Evolutionary conservation across 495 filamentous ascomycete species (phyloP).

Genomic region (Penicillium manginii): DNA sequence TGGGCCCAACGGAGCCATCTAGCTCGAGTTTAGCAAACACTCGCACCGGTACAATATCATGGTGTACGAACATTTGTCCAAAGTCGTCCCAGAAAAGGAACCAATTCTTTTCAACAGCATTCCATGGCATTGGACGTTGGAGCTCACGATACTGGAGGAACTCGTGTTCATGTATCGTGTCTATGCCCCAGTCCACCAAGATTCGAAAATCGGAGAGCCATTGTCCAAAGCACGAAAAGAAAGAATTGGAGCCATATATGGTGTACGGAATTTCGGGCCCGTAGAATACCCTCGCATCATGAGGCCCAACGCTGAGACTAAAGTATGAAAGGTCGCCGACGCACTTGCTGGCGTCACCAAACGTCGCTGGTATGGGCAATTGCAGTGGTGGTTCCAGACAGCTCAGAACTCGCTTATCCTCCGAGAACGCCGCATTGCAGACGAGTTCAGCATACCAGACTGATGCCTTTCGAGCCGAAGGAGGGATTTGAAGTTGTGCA

Average conservation of each 20-base stretch:
- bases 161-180: conserved; percentile 15
- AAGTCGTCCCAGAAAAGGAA: conserved; percentile 57
- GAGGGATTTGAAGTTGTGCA: conserved; percentile 39
- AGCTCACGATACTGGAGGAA: conserved; percentile 50
- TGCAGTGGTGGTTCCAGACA: conserved; percentile 40
- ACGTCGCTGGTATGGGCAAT: conserved; percentile 48
- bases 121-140: conserved; percentile 43
- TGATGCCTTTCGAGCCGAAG: not conserved
- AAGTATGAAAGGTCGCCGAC: conserved; percentile 37
- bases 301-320: conserved; percentile 46
- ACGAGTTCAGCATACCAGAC: conserved; percentile 44
- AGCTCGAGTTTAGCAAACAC: conserved; percentile 38
- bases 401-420: conserved; percentile 32
- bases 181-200: conserved; percentile 46
- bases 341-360: conserved; percentile 38
- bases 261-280: conserved; percentile 41
- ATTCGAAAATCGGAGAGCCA: conserved; percentile 54
- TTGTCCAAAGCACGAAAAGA: conserved; percentile 53
- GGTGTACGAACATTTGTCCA: conserved; percentile 50
- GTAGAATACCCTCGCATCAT: conserved; percentile 58
- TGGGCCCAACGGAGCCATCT: too few species aligned
- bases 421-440: conserved; percentile 48
- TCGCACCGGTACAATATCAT: conserved; percentile 51
- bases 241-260: conserved; percentile 49
- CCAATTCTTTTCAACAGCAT: conserved; percentile 57